Base-by-base conservation (phyloP, 208 protist genomes). In the Endotrypanum monterogeii region DNA sequence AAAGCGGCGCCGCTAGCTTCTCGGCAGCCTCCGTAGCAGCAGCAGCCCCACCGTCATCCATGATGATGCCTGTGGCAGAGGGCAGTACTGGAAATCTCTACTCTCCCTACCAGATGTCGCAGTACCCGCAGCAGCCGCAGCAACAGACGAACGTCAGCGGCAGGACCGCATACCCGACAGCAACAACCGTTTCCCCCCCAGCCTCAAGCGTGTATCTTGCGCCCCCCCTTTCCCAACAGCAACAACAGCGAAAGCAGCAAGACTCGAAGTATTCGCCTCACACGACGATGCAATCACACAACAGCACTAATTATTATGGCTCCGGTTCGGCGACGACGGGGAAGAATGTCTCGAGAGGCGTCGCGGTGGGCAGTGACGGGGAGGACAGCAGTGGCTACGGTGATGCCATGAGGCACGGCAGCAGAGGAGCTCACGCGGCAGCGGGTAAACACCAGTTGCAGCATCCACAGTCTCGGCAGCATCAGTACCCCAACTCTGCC, bases 391-490 rank as follows among this genome's bases (percentile, higher is more conserved):
- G 32, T 44, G 46, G 60, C 8, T 46, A 65, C 63, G 63, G 54
- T 25, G 63, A 68, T 25, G 12, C 37, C 35, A 51, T 68, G 63
- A 37, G 32, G 44, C 63, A 68, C 4, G 63, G 63, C 44, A 37
- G 63, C 16, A 39, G 63, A 50, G 63, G 44, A 7, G 3, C n/a
- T 48, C 63, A 68, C 41, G 44, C 41, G 63, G 63, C 44, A 68
- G 63, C 12, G 35, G n/a, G 63, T 48, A 25, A 54, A 35, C 54
- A 37, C 11, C 63, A 52, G 63, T 1, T 48, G 35, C 44, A 23
- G 14, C 37, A 54, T 44, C 63, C 57, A n/a, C 58, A 46, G 37
- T n/a, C n/a, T n/a, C 61, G 54, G 63, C 62, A 16, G n/a, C 62
- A 67, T 23, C 63, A 68, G 63, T 46, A 68, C 60, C 32, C 16